These are phyloP conservation scores for Chenopodium suecicum DNA, from an alignment of 148 eudicot genomes.

Conservation along the genomic window DNA sequence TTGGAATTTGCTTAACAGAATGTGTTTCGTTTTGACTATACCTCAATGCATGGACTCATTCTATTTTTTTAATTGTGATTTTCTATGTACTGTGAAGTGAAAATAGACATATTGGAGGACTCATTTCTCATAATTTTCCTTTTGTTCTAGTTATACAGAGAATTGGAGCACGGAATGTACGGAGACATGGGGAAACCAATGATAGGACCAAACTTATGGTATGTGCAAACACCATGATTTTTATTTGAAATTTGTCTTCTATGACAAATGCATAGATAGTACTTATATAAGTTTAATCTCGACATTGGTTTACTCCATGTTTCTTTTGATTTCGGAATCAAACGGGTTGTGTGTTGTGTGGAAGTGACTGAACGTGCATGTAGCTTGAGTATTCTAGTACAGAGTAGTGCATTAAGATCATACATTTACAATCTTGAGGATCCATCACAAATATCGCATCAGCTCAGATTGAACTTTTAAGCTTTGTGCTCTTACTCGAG, in stretches of 20 bases:
- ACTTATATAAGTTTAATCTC: neutral
- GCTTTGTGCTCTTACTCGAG: neutral
- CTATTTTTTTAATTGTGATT: too few relatives aligned
- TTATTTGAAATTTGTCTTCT: neutral
- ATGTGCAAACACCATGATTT: slow-evolving; percentile 21
- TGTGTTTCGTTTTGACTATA: too few relatives aligned
- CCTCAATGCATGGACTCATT: too few relatives aligned
- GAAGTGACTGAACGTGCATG: neutral
- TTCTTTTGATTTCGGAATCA: too few relatives aligned
- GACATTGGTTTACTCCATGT: neutral
- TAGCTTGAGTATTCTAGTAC: neutral
- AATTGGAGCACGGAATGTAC: slow-evolving; percentile 58
- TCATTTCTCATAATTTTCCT: neutral
- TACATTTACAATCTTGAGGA: neutral
- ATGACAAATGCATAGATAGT: neutral
- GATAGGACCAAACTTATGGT: slow-evolving; percentile 87
- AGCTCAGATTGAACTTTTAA: neutral
- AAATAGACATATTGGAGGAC: too few relatives aligned
- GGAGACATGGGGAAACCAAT: slow-evolving; percentile 68
- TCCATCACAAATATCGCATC: neutral
- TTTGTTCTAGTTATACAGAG: slow-evolving; percentile 69
- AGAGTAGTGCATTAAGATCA: neutral
- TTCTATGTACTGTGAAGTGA: too few relatives aligned
- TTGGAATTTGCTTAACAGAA: neutral
- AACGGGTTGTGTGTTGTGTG: neutral